phyloP scores from a whole-genome alignment of 1,139 yeast species.

The Candida tropicalis region DNA sequence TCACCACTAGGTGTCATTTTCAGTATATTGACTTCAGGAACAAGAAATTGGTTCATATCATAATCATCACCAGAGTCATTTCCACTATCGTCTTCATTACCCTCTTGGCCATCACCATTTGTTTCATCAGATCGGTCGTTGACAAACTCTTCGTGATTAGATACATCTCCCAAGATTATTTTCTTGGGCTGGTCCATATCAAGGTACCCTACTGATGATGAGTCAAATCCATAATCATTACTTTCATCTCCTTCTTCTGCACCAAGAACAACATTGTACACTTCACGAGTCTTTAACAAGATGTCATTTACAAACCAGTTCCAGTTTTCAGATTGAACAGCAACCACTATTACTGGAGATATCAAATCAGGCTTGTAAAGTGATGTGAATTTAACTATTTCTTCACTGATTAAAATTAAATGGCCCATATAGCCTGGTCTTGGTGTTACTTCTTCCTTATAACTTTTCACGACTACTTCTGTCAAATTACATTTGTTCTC shows the following conservation, averaged over 20 bases:
- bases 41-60: slow-evolving; percentile 17
- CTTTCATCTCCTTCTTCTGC: slow-evolving; percentile 31
- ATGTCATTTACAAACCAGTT: slow-evolving; percentile 49
- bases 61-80: slow-evolving; percentile 20
- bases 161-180: slow-evolving; percentile 39
- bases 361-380: slow-evolving; percentile 52
- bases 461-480: slow-evolving; percentile 35
- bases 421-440: slow-evolving; percentile 55
- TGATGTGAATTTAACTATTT: slow-evolving; percentile 51
- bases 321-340: slow-evolving; percentile 43
- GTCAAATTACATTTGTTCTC: slow-evolving; percentile 35
- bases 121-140: slow-evolving; percentile 19
- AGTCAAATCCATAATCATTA: slow-evolving; percentile 31
- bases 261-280: slow-evolving; percentile 50
- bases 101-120: slow-evolving; percentile 21
- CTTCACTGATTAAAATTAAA: slow-evolving; percentile 49
- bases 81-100: slow-evolving; percentile 33
- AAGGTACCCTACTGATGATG: slow-evolving; percentile 38
- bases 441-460: slow-evolving; percentile 26
- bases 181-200: slow-evolving; percentile 33
- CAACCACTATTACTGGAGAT: slow-evolving; percentile 44
- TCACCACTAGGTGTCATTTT: slow-evolving; percentile 25
- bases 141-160: slow-evolving; percentile 38
- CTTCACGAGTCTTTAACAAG: slow-evolving; percentile 46
- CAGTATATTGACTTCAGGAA: slow-evolving; percentile 16